Evolutionary conservation across 106 monocot species (phyloP).

Genomic region (Gastrodia elata): DNA sequence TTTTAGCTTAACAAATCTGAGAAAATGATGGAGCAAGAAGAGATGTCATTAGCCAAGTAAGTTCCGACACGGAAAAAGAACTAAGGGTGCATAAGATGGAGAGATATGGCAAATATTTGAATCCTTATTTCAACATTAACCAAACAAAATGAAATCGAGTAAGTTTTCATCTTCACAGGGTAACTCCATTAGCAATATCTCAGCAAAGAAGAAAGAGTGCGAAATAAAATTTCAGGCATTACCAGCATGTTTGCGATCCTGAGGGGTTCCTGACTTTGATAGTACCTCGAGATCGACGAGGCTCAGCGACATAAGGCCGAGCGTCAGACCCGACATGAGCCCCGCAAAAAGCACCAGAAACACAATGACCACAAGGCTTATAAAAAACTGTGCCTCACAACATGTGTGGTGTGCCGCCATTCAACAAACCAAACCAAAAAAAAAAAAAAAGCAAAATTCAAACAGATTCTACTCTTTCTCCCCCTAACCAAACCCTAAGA

Average conservation of each 20-base stretch:
- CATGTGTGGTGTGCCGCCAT: slow-evolving; percentile 67
- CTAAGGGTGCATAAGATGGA: no score
- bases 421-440: background rate
- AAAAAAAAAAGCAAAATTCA: no score
- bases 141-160: background rate
- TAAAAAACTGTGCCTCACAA: slow-evolving; percentile 38
- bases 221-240: background rate
- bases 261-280: slow-evolving; percentile 50
- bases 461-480: no score
- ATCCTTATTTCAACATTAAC: background rate
- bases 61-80: no score
- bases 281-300: slow-evolving; percentile 75
- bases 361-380: slow-evolving; percentile 25
- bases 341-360: slow-evolving; percentile 61
- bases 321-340: slow-evolving; percentile 66
- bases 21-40: no score
- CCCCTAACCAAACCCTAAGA: background rate
- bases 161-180: background rate
- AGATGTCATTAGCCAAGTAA: no score
- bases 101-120: no score
- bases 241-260: slow-evolving; percentile 60
- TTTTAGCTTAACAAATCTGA: no score
- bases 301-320: slow-evolving; percentile 65
- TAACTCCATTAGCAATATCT: background rate
- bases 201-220: background rate